Evolutionary conservation across 345 rosid genomes (phyloP).

Genomic region (Gossypium turneri): DNA sequence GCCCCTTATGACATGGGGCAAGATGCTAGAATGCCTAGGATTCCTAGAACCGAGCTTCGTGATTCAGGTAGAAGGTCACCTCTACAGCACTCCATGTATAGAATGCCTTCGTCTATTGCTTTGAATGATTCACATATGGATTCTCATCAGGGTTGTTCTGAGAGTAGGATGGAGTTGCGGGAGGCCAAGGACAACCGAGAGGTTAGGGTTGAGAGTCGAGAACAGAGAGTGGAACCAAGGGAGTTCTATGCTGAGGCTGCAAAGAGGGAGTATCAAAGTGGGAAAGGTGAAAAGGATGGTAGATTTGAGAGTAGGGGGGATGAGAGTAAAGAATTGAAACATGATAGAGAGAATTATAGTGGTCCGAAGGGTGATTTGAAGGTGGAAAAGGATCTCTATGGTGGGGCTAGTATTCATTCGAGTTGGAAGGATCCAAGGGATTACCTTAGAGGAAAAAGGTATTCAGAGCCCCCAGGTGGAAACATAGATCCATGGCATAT

Average conservation of each 20-base stretch:
- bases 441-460: constrained; percentile 69
- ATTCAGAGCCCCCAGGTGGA: constrained; percentile 52
- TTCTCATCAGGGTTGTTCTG: constrained; percentile 36
- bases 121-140: constrained; percentile 59
- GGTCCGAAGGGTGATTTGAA: constrained; percentile 59
- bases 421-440: constrained; percentile 91
- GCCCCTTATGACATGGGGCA: constrained; percentile 46
- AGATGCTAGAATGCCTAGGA: constrained; percentile 59
- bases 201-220: constrained; percentile 49
- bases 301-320: constrained; percentile 62
- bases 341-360: constrained; percentile 48
- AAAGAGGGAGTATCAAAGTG: constrained; percentile 70
- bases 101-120: constrained; percentile 42
- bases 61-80: constrained; percentile 86
- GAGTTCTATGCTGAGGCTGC: constrained; percentile 49
- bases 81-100: constrained; percentile 51
- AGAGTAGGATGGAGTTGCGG: constrained; percentile 52
- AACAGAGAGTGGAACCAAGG: constrained; percentile 54
- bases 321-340: constrained; percentile 62
- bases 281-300: constrained; percentile 61
- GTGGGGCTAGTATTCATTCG: constrained; percentile 38
- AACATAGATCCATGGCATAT: constrained; percentile 63
- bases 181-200: constrained; percentile 64
- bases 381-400: constrained; percentile 62
- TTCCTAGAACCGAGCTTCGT: constrained; percentile 64